Evolutionary conservation across 257 asterid genomes (phyloP).

Genomic region (Solanum piurae): DNA sequence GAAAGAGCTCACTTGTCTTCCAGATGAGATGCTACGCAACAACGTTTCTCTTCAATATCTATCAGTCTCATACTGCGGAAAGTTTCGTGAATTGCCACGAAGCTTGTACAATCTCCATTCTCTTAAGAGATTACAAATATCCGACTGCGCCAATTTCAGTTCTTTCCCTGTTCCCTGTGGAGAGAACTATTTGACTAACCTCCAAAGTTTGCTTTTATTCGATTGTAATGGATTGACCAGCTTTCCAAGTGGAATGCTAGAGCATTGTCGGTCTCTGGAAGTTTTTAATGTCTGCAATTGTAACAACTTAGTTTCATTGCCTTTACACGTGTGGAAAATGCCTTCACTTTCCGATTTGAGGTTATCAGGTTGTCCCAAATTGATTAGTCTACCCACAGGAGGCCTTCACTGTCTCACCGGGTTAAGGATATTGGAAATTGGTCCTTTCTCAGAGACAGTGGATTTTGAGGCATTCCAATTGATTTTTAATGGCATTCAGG

Average conservation of each 20-base stretch:
- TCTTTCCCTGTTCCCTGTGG: neutral
- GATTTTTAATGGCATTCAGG: neutral
- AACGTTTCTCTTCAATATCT: neutral
- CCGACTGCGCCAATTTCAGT: fast-evolving
- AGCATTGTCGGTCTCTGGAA: neutral
- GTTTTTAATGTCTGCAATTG: fast-evolving
- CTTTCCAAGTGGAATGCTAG: constrained; percentile 7
- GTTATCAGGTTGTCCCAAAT: neutral
- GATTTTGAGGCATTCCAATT: neutral
- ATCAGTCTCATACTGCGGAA: fast-evolving
- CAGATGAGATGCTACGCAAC: neutral
- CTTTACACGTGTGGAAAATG: neutral
- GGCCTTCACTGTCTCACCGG: neutral
- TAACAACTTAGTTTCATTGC: neutral
- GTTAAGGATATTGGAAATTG: fast-evolving
- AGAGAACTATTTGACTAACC: neutral
- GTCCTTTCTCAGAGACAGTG: neutral
- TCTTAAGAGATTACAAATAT: neutral
- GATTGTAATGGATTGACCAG: neutral
- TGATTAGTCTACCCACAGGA: neutral
- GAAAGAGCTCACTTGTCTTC: neutral
- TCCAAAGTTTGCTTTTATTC: fast-evolving
- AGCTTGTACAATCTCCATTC: neutral
- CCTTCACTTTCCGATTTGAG: fast-evolving
- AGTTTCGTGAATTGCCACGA: constrained; percentile 3